Base-by-base conservation (phyloP, 2,329 filamentous ascomycete species). In the Onygenales sp. region DNA sequence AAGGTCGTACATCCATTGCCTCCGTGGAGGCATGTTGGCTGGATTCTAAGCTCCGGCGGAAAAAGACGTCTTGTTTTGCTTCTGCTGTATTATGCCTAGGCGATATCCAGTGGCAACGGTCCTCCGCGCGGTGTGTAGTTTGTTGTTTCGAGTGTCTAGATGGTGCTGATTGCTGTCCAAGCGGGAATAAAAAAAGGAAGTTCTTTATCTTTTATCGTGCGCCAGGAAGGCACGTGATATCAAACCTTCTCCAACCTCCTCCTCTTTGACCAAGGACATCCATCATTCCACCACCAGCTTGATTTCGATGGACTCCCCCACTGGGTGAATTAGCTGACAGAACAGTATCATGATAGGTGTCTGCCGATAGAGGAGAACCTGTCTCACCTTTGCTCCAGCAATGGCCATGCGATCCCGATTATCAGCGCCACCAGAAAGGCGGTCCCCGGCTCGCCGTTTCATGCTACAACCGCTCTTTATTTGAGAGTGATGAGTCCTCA, bases 11-110 rank as follows among this genome's bases (percentile, higher is more conserved):
- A 59, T 59, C 57, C 57, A 59, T n/a, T 52, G 52, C 47, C 50
- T 56, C 40, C 51, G 53, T 4, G 57, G 56, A 52, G 57, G 54
- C 57, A 59, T 59, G n/a, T 53, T 58, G n/a, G 27, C 33, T 42
- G 17, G 33, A 31, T 13, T 11, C 13, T 21, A 31, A 49, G 13
- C 2, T 52, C 27, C 27, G 4, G 48, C 11, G 39, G 2, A 3
- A 51, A 32, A 43, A 8, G n/a, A 11, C 9, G 34, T 34, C 2
- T 5, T 10, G 6, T 9, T 51, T 34, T 39, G 39, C 2, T 10
- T 44, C 7, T 8, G 8, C 21, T 17, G 9, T 6, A 17, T 36
- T 33, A 21, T 42, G 21, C 34, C 36, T 9, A 27, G 4, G 21
- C 1, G 10, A 6, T n/a, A 31, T 27, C 47, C 1, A 21, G 43